Evolutionary conservation across 257 asterid genomes (phyloP).

Genomic region (Salvia rosmarinus): DNA sequence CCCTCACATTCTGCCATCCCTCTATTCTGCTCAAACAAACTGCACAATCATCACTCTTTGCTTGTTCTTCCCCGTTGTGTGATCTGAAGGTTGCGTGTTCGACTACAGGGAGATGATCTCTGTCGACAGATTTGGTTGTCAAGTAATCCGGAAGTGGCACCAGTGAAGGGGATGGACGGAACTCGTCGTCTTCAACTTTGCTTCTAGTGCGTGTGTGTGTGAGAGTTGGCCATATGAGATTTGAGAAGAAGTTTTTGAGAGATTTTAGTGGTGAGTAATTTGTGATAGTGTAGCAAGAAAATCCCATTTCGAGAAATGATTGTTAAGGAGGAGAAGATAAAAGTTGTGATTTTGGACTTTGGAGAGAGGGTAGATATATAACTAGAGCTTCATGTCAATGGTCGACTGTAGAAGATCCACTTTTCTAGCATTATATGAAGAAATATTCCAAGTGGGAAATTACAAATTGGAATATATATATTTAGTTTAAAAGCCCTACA

Average conservation of each 20-base stretch:
- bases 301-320: slow-evolving; percentile 15
- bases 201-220: background rate
- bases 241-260: slow-evolving; percentile 9
- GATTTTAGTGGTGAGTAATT: background rate
- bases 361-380: background rate
- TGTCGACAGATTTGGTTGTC: background rate
- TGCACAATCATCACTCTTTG: background rate
- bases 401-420: background rate
- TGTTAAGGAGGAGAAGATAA: background rate
- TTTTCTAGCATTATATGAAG: background rate
- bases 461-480: no score
- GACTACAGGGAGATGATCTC: slow-evolving; percentile 22
- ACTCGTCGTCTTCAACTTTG: background rate
- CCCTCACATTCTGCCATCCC: slow-evolving; percentile 28
- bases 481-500: no score
- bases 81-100: background rate
- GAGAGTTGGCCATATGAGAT: background rate
- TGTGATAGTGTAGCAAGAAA: background rate
- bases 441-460: background rate
- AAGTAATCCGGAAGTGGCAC: slow-evolving; percentile 27
- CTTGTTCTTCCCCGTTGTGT: background rate
- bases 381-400: background rate
- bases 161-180: slow-evolving; percentile 22
- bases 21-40: slow-evolving; percentile 38
- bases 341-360: background rate